Base-by-base conservation (phyloP, 345 rosid genomes). In the Populus ilicifolia region DNA sequence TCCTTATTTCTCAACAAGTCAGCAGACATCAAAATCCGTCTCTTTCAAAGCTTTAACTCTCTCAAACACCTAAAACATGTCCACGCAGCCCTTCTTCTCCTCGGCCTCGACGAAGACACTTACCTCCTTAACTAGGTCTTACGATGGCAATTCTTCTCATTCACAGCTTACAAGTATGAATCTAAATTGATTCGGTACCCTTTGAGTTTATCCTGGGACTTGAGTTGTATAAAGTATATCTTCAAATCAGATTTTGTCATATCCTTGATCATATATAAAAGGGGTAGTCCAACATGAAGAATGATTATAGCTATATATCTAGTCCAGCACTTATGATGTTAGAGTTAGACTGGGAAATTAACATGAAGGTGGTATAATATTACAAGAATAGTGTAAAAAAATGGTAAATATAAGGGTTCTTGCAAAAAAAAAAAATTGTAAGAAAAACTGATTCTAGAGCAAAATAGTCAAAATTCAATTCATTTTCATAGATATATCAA, bases 61-160 rank as follows among this genome's bases (percentile, higher is more conserved):
- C 59, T 79, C 71, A 84, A 83, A 41, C 93, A 89, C 44, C 88
- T 91, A 74, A 89, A 87, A 73, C 87, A 87, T 9, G 82, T 89
- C 71, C 94, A 93, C 69, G 92, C 88, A 1, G 77, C 85, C 6
- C 88, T 91, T 74, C 83, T 89, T 79, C 84, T 83, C 67, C 79
- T 78, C 76, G 67, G 83, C 80, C 89, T 89, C 78, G 81, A 88
- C 80, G 87, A 84, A 6, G 91, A 91, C 81, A 82, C 78, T 43
- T 83, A 81, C 84, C 82, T 93, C 79, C 71, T 88, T 30, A 87
- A 84, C 86, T 75, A 80, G 74, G 44, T 90, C 80, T 79, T 93
- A 77, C 89, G 87, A 30, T 30, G 33, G 4, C 33, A 30, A 1
- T 30, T 30, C 33, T 30, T 30, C 33, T 30, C 4, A 30, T 2